Percentiles rank a stretch among this genome's conserved stretches.
These are phyloP conservation scores for Toxicodendron radicans DNA, from an alignment of 345 rosid genomes.

Conservation along the genomic window DNA sequence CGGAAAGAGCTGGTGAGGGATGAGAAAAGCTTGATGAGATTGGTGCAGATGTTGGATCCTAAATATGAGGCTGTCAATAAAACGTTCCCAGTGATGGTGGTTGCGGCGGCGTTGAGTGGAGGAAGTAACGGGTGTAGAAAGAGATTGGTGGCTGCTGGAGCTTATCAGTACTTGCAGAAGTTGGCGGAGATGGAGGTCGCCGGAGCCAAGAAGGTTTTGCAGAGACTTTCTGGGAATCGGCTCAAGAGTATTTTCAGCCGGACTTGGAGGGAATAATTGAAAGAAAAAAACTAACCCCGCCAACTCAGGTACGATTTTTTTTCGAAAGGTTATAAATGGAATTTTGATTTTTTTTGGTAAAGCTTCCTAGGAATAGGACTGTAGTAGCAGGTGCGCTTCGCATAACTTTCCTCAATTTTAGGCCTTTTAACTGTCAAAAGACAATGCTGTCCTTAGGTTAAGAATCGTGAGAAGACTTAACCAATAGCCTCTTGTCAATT, in stretches of 20 bases:
- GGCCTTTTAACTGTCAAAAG: constrained; percentile 10
- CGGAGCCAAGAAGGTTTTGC: constrained; percentile 65
- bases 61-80: constrained; percentile 50
- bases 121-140: constrained; percentile 51
- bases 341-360: not conserved
- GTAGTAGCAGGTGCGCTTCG: not conserved
- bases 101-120: constrained; percentile 45
- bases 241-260: constrained; percentile 61
- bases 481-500: too few relatives aligned
- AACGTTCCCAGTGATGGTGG: constrained; percentile 62
- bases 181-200: constrained; percentile 61
- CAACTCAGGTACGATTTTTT: constrained; percentile 35
- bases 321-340: constrained; percentile 20
- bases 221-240: constrained; percentile 60
- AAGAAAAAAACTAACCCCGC: constrained; percentile 38
- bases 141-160: constrained; percentile 58
- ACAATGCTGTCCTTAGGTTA: constrained; percentile 20
- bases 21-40: constrained; percentile 65
- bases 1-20: constrained; percentile 65
- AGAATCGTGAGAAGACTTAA: too few relatives aligned
- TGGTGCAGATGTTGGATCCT: constrained; percentile 74
- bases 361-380: not conserved
- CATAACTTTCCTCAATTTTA: constrained; percentile 19
- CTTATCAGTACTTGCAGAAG: constrained; percentile 50
- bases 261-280: constrained; percentile 63